Percentiles rank a stretch among this genome's conserved stretches.
Conservation (phyloP, 169 alveolate genomes). For the Plasmodium sp. region DNA sequence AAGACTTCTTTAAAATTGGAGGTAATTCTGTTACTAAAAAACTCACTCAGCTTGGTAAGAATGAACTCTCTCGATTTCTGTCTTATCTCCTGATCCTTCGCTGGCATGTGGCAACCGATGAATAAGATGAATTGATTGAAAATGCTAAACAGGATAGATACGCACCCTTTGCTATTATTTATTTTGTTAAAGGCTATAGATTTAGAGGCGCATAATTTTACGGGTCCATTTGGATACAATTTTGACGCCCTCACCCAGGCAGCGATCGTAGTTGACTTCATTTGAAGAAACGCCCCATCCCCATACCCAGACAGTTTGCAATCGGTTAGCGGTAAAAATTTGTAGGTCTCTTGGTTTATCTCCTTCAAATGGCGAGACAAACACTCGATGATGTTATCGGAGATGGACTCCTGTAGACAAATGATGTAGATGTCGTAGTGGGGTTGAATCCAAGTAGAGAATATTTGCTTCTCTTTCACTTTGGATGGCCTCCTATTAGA, state of each 20-base stretch:
- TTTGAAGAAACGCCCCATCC: slow-evolving; percentile 88
- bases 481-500: background rate
- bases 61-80: slow-evolving; percentile 81
- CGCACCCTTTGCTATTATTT: slow-evolving; percentile 89
- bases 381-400: slow-evolving; percentile 79
- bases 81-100: slow-evolving; percentile 79
- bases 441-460: slow-evolving; percentile 84
- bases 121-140: slow-evolving; percentile 82
- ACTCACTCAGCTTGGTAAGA: slow-evolving; percentile 76
- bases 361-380: slow-evolving; percentile 79
- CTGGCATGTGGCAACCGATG: slow-evolving; percentile 90
- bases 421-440: slow-evolving; percentile 86
- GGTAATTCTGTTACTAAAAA: slow-evolving; percentile 79
- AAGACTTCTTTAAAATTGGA: slow-evolving; percentile 84
- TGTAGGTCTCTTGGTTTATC: slow-evolving; percentile 76
- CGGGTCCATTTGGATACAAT: slow-evolving; percentile 76
- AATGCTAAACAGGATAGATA: slow-evolving; percentile 80
- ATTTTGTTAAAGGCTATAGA: slow-evolving; percentile 77
- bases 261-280: slow-evolving; percentile 86
- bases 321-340: slow-evolving; percentile 80
- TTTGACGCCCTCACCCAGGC: slow-evolving; percentile 78
- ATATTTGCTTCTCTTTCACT: slow-evolving; percentile 78
- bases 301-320: slow-evolving; percentile 88
- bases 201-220: slow-evolving; percentile 77
- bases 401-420: slow-evolving; percentile 87